Evolutionary conservation across 331 rosid genomes (phyloP).

Genomic region (Malus hybrid): DNA sequence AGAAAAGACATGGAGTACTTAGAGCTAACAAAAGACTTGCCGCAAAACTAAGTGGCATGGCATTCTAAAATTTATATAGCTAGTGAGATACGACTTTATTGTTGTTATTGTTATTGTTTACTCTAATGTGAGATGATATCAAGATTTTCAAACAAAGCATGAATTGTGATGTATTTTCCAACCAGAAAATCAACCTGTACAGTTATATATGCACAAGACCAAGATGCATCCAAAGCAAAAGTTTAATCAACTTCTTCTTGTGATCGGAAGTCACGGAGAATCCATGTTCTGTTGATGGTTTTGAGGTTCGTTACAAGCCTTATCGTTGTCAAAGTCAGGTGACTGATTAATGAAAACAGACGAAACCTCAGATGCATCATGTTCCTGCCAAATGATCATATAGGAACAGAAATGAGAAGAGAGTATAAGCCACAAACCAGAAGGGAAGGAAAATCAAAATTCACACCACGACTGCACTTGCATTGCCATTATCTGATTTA

Average conservation of each 20-base stretch:
- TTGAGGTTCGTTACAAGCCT: conserved; percentile 7
- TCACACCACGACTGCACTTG: conserved; percentile 51
- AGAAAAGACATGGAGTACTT: too few species aligned
- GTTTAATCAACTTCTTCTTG: conserved; percentile 15
- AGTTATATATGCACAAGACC: conserved; percentile 15
- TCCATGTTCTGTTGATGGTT: conserved; percentile 17
- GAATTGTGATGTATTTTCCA: not conserved
- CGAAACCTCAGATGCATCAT: conserved; percentile 36
- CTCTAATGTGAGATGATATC: not conserved
- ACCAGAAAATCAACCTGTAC: not conserved
- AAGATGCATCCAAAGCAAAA: not conserved
- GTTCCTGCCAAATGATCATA: conserved; percentile 30
- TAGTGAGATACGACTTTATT: too few species aligned
- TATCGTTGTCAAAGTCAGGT: not conserved
- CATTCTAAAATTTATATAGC: too few species aligned
- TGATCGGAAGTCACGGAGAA: conserved; percentile 13
- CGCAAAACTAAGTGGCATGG: too few species aligned
- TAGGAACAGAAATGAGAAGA: not conserved
- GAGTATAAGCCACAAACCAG: not conserved
- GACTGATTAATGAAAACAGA: conserved; percentile 18
- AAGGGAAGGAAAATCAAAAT: conserved; percentile 1
- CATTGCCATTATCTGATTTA: conserved; percentile 35
- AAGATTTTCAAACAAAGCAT: not conserved
- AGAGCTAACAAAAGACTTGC: too few species aligned
- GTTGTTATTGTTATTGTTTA: too few species aligned